phyloP scores from a whole-genome alignment of 2,329 filamentous ascomycete species.

The Trichoderma atrobrunneum region DNA sequence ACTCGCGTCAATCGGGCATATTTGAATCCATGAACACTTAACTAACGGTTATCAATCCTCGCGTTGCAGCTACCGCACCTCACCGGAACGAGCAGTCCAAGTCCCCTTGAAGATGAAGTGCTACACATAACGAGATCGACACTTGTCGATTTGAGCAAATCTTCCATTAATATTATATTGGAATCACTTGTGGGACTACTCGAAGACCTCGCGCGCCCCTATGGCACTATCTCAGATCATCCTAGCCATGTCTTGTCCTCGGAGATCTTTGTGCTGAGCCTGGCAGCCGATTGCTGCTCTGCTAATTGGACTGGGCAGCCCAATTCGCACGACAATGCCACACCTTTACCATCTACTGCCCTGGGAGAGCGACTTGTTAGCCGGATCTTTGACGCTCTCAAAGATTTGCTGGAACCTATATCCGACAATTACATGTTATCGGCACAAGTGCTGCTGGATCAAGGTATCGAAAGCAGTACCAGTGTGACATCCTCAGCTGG shows the following conservation, averaged over 20 bases:
- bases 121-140: constrained; percentile 59
- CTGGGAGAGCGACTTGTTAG: constrained; percentile 52
- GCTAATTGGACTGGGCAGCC: constrained; percentile 55
- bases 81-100: constrained; percentile 55
- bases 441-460: constrained; percentile 56
- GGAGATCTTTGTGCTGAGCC: constrained; percentile 61
- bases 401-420: constrained; percentile 56
- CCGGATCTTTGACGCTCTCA: constrained; percentile 55
- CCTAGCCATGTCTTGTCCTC: constrained; percentile 61
- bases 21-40: background rate
- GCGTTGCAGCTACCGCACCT: constrained; percentile 60
- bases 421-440: constrained; percentile 57
- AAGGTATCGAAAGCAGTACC: constrained; percentile 40
- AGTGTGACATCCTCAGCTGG: constrained; percentile 33
- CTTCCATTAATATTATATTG: constrained; percentile 52
- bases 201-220: constrained; percentile 57
- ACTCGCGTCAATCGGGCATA: background rate
- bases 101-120: constrained; percentile 60
- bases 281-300: constrained; percentile 64
- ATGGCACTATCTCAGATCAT: constrained; percentile 50
- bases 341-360: constrained; percentile 32
- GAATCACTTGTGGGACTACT: constrained; percentile 56
- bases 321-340: constrained; percentile 25
- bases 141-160: constrained; percentile 57
- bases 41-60: background rate